Evolutionary conservation across 73 alveolate genomes (phyloP), one percentile per base, ranked within the genome.

Genomic region (Symbiodinium natans): DNA sequence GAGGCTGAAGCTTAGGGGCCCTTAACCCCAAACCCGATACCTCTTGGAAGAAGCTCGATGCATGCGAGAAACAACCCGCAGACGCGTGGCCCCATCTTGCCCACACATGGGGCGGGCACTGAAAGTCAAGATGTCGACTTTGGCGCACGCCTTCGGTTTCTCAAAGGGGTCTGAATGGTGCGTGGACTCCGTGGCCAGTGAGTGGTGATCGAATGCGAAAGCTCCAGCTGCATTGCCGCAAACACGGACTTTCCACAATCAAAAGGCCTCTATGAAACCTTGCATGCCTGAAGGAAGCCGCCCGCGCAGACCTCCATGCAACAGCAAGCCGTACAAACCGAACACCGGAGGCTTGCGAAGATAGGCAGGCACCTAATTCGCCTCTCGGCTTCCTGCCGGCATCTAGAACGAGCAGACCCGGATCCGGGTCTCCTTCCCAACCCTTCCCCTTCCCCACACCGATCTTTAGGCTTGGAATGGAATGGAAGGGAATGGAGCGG

Each of bases 111-210:
- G 80, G 59, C 59, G 6, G 59, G 59, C 80, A 63, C 80, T 63
- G 80, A 63, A 63, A 63, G 80, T 31, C 80, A 63, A 63, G 31
- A 10, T 63, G 39, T 63, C 80, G 23, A 63, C 80, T 63, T 63
- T 1, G 80, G 36, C 0, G 80, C 80, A 63, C 80, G 80, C 29
- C 80, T 63, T 25, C 80, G 40, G 40, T 63, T 63, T 63, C 80
- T 63, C 80, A 63, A 63, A 63, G 80, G 34, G 71, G 80, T 63
- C 36, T 63, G 80, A 63, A 63, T 29, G 80, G 80, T 36, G 27
- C 40, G 80, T 63, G 80, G 80, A 25, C 80, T 63, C 80, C 80
- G 80, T n/a, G 40, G 80, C 40, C 80, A 63, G 80, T n/a, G 80
- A 63, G 80, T 63, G 80, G 36, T 63, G 40, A 63, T 63, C 80